Percentiles rank a stretch among this genome's conserved stretches.
phyloP scores from a whole-genome alignment of 345 rosid genomes.

The Abelmoschus esculentus region DNA sequence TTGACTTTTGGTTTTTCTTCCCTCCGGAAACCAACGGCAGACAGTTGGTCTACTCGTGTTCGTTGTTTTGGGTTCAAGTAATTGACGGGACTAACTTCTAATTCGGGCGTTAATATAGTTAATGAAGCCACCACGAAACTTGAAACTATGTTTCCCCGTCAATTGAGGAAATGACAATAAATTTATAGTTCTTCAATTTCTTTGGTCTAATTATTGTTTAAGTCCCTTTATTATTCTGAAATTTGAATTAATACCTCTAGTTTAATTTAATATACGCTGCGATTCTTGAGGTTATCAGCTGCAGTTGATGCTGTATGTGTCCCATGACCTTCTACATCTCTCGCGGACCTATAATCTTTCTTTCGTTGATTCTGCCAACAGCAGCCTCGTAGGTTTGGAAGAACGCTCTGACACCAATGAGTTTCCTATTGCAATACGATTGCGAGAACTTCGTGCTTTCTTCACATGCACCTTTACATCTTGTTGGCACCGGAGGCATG shows the following conservation, averaged over 20 bases:
- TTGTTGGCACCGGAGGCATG: slow-evolving; percentile 33
- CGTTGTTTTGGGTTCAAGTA: neutral
- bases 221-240: too few relatives aligned
- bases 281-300: slow-evolving; percentile 24
- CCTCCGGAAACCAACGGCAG: neutral
- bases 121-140: neutral
- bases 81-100: neutral
- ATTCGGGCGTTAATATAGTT: neutral
- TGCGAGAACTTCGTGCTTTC: slow-evolving; percentile 37
- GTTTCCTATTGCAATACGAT: slow-evolving; percentile 43
- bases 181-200: neutral
- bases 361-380: slow-evolving; percentile 28
- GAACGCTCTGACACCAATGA: slow-evolving; percentile 55
- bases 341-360: slow-evolving; percentile 28
- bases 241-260: too few relatives aligned
- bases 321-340: slow-evolving; percentile 23
- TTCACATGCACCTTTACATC: slow-evolving; percentile 53
- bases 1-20: neutral
- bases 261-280: slow-evolving; percentile 9
- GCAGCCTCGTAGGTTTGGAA: slow-evolving; percentile 42
- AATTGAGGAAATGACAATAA: neutral
- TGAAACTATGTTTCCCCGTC: neutral
- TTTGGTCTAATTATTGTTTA: too few relatives aligned
- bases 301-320: slow-evolving; percentile 26
- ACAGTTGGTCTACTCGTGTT: neutral